Conservation (phyloP, 164 flowering plant genomes). For the Platanus orientalis region DNA sequence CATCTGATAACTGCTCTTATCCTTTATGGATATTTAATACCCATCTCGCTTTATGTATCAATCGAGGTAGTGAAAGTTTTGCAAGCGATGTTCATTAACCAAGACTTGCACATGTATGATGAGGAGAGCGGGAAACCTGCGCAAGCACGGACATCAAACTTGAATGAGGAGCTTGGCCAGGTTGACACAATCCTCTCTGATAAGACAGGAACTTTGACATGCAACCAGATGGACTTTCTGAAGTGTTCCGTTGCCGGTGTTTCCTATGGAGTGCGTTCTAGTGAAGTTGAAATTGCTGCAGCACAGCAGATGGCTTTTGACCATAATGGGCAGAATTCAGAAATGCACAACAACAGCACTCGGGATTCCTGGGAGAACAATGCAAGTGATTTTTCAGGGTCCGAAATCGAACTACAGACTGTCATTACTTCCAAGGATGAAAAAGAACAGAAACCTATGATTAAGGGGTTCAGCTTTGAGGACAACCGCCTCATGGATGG, state of each 20-base stretch:
- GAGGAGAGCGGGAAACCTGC: constrained; percentile 73
- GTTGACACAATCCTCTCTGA: constrained; percentile 90
- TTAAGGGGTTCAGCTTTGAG: constrained; percentile 86
- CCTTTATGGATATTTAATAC: constrained; percentile 80
- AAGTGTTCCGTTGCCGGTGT: constrained; percentile 92
- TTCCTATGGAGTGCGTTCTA: constrained; percentile 69
- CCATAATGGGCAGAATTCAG: constrained; percentile 32
- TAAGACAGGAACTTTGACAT: constrained; percentile 93
- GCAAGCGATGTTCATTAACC: constrained; percentile 81
- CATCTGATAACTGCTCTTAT: constrained; percentile 88
- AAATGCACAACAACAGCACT: constrained; percentile 8
- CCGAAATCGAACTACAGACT: constrained; percentile 65
- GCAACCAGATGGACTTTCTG: constrained; percentile 95
- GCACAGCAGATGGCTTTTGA: constrained; percentile 69
- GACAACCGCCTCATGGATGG: constrained; percentile 71
- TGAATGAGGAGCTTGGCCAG: constrained; percentile 97
- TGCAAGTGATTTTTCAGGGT: constrained; percentile 11
- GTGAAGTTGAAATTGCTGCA: constrained; percentile 94
- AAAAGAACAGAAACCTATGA: constrained; percentile 28
- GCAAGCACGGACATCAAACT: constrained; percentile 81
- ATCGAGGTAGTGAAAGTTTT: constrained; percentile 88
- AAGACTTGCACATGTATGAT: constrained; percentile 80
- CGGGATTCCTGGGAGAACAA: constrained; percentile 10
- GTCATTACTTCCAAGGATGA: constrained; percentile 40
- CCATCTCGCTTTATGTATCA: constrained; percentile 91